A percentile compares a stretch with the other conserved stretches of the same genome.
Conservation (phyloP, 1,284 basidiomycete genomes). For the Melampsora americana region DNA sequence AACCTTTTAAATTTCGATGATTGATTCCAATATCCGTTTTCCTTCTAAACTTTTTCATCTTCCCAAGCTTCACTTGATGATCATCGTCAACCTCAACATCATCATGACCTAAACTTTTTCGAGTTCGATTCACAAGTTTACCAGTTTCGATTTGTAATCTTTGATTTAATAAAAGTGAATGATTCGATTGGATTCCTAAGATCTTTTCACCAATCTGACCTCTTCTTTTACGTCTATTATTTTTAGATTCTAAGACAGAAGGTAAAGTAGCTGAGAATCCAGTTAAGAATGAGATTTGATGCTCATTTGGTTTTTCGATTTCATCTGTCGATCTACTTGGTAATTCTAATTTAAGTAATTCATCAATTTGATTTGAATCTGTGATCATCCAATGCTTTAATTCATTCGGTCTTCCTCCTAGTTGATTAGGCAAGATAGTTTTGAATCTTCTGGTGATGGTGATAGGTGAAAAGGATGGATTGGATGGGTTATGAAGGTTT, state of each 20-base stretch:
- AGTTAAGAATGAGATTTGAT: slow-evolving; percentile 60
- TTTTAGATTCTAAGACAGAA: slow-evolving; percentile 71
- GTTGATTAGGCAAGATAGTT: not conserved
- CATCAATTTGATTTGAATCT: slow-evolving; percentile 47
- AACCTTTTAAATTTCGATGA: slow-evolving; percentile 33
- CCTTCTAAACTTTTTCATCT: slow-evolving; percentile 44
- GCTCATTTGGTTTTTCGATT: slow-evolving; percentile 6
- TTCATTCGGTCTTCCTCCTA: not conserved
- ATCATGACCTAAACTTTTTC: slow-evolving; percentile 65
- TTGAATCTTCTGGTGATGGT: not conserved
- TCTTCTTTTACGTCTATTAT: slow-evolving; percentile 68
- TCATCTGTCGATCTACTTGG: no score
- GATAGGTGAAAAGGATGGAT: not conserved
- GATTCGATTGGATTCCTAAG: slow-evolving; percentile 63
- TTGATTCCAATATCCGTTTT: slow-evolving; percentile 47
- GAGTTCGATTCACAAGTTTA: slow-evolving; percentile 54
- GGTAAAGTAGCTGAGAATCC: slow-evolving; percentile 91
- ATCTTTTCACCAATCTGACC: slow-evolving; percentile 65
- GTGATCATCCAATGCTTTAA: slow-evolving; percentile 21
- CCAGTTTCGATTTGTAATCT: slow-evolving; percentile 19
- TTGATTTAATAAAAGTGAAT: slow-evolving; percentile 59
- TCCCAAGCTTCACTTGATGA: slow-evolving; percentile 39
- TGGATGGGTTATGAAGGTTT: not conserved
- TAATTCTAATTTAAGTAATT: slow-evolving; percentile 47
- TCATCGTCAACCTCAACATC: slow-evolving; percentile 54